Conservation (phyloP, 2,329 filamentous ascomycete genomes). For the Cytospora chrysosperma region DNA sequence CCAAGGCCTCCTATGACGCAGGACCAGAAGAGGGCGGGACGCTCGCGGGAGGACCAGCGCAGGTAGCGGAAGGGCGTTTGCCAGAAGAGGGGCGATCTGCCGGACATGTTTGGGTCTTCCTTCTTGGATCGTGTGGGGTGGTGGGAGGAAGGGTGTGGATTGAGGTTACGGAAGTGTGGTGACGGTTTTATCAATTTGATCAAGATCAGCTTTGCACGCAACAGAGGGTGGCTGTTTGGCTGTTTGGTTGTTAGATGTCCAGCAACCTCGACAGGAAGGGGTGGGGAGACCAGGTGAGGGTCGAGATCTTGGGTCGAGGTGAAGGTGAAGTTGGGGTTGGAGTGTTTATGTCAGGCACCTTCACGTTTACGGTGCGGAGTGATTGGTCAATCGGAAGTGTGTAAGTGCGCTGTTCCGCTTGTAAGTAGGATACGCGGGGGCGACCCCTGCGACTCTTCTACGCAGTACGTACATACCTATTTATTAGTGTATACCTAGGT, state of each 20-base stretch:
- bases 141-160: too few relatives aligned
- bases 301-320: neutral
- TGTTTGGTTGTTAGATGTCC: neutral
- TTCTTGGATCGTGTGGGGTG: constrained; percentile 12
- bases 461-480: too few relatives aligned
- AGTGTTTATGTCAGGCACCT: constrained; percentile 19
- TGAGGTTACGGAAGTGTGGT: neutral
- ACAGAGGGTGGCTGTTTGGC: neutral
- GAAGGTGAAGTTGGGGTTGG: constrained; percentile 16
- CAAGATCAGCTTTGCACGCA: neutral
- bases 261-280: neutral
- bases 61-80: constrained; percentile 78
- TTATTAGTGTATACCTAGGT: too few relatives aligned
- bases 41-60: constrained; percentile 83
- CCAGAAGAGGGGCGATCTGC: constrained; percentile 75
- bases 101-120: constrained; percentile 52
- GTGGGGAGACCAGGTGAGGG: neutral
- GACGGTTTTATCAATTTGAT: neutral
- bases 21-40: constrained; percentile 90
- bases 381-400: constrained; percentile 22
- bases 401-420: constrained; percentile 5
- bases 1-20: constrained; percentile 70
- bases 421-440: too few relatives aligned
- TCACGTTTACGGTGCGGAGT: neutral
- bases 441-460: too few relatives aligned